Evolutionary conservation across 305 asterid species (phyloP).

Genomic region (Fraxinus sp.): DNA sequence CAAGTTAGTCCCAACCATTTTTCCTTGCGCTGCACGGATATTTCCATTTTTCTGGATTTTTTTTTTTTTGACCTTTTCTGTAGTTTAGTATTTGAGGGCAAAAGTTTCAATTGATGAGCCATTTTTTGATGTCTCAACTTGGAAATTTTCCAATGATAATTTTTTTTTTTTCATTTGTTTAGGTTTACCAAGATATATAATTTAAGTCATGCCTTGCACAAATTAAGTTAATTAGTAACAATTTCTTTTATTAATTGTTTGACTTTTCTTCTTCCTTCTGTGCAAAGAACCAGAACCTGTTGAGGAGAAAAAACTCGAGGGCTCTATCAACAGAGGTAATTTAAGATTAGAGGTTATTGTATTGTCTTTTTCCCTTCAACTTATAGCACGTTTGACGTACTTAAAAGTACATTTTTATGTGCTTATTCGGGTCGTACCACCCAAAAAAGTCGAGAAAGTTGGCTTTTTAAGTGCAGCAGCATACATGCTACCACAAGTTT

Average conservation of each 20-base stretch:
- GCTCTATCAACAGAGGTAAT: constrained; percentile 56
- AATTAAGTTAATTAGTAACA: not conserved
- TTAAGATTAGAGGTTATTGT: not conserved
- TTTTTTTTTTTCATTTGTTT: not conserved
- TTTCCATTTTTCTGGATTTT: not conserved
- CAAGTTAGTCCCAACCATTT: not conserved
- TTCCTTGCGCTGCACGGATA: not conserved
- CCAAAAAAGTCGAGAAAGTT: not conserved
- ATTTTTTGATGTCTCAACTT: not conserved
- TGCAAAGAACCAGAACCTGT: constrained; percentile 41
- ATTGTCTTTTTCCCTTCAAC: not conserved
- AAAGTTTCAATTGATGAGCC: not conserved
- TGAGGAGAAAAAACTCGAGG: constrained; percentile 53
- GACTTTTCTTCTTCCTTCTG: constrained; percentile 5
- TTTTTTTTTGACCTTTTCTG: not conserved
- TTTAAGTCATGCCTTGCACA: not conserved
- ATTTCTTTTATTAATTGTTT: not conserved
- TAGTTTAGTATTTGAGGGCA: no score
- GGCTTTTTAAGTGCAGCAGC: not conserved
- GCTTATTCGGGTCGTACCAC: not conserved
- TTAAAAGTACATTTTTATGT: not conserved
- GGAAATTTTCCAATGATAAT: not conserved
- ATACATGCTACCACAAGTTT: not conserved
- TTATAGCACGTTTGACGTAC: not conserved
- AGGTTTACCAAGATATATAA: not conserved